Conservation (phyloP, 495 filamentous ascomycete genomes). For the Aspergillus sclerotioniger region DNA sequence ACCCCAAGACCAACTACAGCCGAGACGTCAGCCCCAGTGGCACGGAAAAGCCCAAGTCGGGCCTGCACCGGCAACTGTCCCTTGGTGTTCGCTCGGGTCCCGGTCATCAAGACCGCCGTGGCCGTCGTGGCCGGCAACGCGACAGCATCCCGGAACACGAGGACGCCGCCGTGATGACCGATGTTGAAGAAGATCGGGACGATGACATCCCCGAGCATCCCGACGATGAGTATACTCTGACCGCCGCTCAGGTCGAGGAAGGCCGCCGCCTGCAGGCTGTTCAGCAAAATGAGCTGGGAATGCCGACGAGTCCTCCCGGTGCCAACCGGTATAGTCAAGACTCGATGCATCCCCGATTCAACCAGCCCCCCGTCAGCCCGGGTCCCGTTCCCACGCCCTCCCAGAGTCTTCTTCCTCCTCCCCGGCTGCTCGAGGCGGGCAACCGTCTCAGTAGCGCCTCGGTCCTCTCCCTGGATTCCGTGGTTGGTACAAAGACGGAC, state of each 20-base stretch:
- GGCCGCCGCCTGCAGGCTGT: conserved; percentile 17
- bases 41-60: conserved; percentile 30
- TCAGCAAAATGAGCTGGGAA: not conserved
- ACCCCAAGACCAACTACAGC: conserved; percentile 46
- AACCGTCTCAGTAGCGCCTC: conserved; percentile 41
- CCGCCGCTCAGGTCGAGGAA: conserved; percentile 31
- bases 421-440: conserved; percentile 30
- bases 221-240: conserved; percentile 42
- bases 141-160: conserved; percentile 26
- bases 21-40: conserved; percentile 33
- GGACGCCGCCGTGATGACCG: conserved; percentile 18
- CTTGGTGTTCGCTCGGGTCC: conserved; percentile 38
- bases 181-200: conserved; percentile 35
- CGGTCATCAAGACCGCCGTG: conserved; percentile 29
- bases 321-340: conserved; percentile 26
- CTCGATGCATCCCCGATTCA: conserved; percentile 19
- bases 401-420: conserved; percentile 18
- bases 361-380: conserved; percentile 34
- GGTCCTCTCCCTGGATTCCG: conserved; percentile 49
- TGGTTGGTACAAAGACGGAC: conserved; percentile 61
- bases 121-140: conserved; percentile 22
- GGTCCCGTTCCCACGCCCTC: conserved; percentile 37
- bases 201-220: conserved; percentile 37
- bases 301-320: conserved; percentile 4
- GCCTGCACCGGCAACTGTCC: conserved; percentile 35